Evolutionary conservation across 2,329 filamentous ascomycete species (phyloP).

Genomic region (Ampelomyces quisqualis): DNA sequence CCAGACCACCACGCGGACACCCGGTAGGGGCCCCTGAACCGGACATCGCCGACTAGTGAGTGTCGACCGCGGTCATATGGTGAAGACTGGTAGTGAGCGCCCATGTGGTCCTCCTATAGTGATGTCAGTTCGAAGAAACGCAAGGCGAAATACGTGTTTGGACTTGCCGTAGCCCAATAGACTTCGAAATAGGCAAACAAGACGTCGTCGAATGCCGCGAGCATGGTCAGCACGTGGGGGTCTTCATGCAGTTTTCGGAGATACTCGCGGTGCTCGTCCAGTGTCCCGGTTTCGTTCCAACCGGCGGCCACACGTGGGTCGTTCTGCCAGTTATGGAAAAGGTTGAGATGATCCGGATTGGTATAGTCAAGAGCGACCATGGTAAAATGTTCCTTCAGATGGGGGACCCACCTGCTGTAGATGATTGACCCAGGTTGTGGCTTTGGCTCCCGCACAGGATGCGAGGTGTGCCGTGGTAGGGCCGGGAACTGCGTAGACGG

Average conservation of each 20-base stretch:
- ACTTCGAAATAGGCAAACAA: conserved; percentile 78
- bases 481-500: conserved; percentile 52
- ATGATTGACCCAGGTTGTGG: conserved; percentile 68
- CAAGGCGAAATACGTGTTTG: neutral
- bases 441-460: conserved; percentile 71
- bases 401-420: conserved; percentile 77
- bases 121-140: neutral
- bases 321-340: conserved; percentile 82
- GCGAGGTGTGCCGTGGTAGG: conserved; percentile 60
- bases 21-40: conserved; percentile 57
- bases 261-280: conserved; percentile 74
- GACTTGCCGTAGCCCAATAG: conserved; percentile 69
- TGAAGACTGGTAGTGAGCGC: conserved; percentile 58
- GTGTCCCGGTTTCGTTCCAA: conserved; percentile 76
- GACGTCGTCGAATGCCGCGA: conserved; percentile 70
- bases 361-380: conserved; percentile 72
- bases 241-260: conserved; percentile 68
- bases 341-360: conserved; percentile 62
- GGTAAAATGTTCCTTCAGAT: conserved; percentile 73
- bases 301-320: conserved; percentile 77
- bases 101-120: conserved; percentile 59
- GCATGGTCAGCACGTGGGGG: conserved; percentile 68
- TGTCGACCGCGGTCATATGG: conserved; percentile 62
- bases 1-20: conserved; percentile 61
- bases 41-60: conserved; percentile 59